Base-by-base conservation (phyloP, 2,329 filamentous ascomycete genomes). In the Fusarium xyrophilum region DNA sequence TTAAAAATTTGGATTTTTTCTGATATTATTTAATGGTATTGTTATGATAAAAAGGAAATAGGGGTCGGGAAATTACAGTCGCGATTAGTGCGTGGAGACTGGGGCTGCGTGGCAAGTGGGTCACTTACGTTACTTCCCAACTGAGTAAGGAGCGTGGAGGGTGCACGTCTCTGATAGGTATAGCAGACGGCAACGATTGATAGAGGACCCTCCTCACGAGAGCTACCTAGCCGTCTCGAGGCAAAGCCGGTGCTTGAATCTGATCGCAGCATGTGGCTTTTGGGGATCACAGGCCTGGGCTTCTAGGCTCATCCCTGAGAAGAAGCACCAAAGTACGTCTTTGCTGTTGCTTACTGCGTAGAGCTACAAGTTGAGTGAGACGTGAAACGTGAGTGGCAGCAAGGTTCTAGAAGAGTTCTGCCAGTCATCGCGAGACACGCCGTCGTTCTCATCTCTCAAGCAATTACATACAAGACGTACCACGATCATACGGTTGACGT, bases 201-300 rank as follows among this genome's bases (percentile, higher is more conserved):
- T 70, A 69, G 44, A 55, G 52, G 56, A 43, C 54, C 62, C 62
- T 67, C 50, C 38, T 67, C 44, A 59, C 51, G 46, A 63, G 66
- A 47, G 46, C 50, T 62, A 32, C 56, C 68, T 70, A 70, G 56
- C 68, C 61, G n/a, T 53, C 54, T 70, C 44, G 36, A 71, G 68
- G 19, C 32, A 70, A 71, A 54, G 47, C 63, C 38, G 58, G 59
- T 56, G 54, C 46, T 69, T 72, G 71, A 73, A 73, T 73, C 71
- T 72, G 65, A 72, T 73, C 71, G 69, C 67, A 73, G 63, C 63
- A 64, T 56, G 71, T 73, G 71, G 71, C 69, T 74, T 73, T 73
- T 40, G 60, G 60, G 70, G 68, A 73, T 73, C 68, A 74, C 68
- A 73, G 67, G 68, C 63, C 46, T 66, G 38, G 39, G 32, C 33